Evolutionary conservation across 2,329 filamentous ascomycete genomes (phyloP), one percentile per base, ranked within the genome.

Genomic region (Fusarium nematophilum): DNA sequence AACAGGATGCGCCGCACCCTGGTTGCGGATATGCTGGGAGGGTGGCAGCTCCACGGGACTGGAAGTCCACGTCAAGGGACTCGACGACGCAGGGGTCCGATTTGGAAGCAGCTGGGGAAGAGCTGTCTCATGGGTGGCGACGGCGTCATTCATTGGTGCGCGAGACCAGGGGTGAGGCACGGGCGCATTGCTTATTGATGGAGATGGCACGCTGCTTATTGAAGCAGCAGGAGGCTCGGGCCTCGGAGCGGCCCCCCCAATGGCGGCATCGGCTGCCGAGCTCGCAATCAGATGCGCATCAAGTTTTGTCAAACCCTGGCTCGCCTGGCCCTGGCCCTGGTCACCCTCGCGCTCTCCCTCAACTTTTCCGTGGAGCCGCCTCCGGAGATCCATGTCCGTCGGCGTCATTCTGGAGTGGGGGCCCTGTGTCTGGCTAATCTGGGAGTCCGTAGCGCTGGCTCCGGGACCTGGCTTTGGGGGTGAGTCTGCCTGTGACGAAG

Each of bases 211-310:
- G 45, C 26, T 53, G 60, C 57, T 67, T 57, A 62, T 57, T 58
- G 64, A 64, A 58, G 53, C 56, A 56, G 11, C 36, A 43, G 36
- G 30, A 57, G 40, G 40, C 62, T 64, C 55, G 55, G 61, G 38
- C 54, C 57, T 59, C 50, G 55, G 63, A 38, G 44, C 62, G 59
- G 43, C 30, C 36, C 29, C 45, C 26, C 14, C 40, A 18, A 34
- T 50, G 42, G 48, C 59, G 49, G 52, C 58, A 59, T 62, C 65
- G 65, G 66, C 56, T 66, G 65, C 63, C 61, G 65, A 64, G 59
- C 52, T 33, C 48, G 54, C 51, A 53, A 38, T 50, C 55, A 59
- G 53, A 50, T 59, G 53, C 29, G 48, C 40, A 46, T 47, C 47
- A 30, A 44, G 36, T 44, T 51, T 36, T 43, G 23, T 25, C 40